Base-by-base conservation (phyloP, 805 yeast species). In the Metschnikowia koreensis region DNA sequence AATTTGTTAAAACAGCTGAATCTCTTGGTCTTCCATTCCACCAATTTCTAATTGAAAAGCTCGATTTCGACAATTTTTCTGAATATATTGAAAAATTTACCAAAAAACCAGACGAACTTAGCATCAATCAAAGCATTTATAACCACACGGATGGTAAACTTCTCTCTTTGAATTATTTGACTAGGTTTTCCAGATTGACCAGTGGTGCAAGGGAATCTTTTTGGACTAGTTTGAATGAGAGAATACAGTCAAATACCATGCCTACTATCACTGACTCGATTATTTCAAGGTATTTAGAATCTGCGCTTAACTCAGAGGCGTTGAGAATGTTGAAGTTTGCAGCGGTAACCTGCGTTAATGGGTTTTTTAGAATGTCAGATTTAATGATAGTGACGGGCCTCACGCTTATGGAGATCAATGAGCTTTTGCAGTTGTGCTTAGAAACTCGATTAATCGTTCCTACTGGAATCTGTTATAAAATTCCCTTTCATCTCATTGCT, bases 401-500 rank as follows among this genome's bases (percentile, higher is more conserved):
- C 36, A 57, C 79, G 1, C 51, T 76, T 12, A 48, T 60, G 6
- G 67, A 66, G n/a, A 67, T 72, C 2, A 63, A 67, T 29, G 57
- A 58, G 22, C 61, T 72, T 12, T 47, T 79, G 6, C 68, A 66
- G 27, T 59, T 66, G 38, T 71, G 75, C 15, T 57, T 71, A 11
- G 68, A 70, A 28, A 44, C 63, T 11, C 60, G 64, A 13, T 39
- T 78, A 3, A 58, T 80, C 6, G 54, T 57, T 1, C 80, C 82
- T 0, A 60, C 69, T 12, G 70, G 75, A 27, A 63, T 75, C 1
- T 73, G 71, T 53, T 77, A 77, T 59, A 80, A 80, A 55, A 62
- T 77, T 22, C 83, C 83, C 8, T 75, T 77, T 50, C 74, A 74
- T 55, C 55, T 73, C 27, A 60, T 70, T 3, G 61, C 66, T 5